These are phyloP conservation scores for Mortierella sp. DNA, from an alignment of 371 early-diverging fungal genomes.

Conservation along the genomic window DNA sequence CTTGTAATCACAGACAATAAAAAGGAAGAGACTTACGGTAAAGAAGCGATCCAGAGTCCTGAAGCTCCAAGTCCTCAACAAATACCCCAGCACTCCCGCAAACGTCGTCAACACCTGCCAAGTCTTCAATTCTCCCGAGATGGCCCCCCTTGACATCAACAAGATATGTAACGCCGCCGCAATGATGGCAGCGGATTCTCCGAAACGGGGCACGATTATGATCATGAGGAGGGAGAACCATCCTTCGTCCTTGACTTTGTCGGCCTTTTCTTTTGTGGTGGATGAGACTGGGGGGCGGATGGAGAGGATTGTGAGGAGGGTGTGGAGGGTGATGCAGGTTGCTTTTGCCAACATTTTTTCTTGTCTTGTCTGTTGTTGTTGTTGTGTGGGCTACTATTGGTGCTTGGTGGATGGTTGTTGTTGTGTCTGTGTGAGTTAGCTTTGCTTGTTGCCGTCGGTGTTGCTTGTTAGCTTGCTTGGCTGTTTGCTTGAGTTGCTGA, in stretches of 20 bases:
- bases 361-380: not conserved
- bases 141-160: conserved; percentile 28
- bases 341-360: conserved; percentile 36
- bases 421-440: not conserved
- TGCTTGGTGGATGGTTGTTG: not conserved
- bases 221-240: conserved; percentile 28
- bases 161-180: conserved; percentile 27
- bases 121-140: conserved; percentile 23
- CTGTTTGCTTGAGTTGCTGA: not conserved
- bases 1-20: not conserved
- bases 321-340: conserved; percentile 33
- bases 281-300: conserved; percentile 43
- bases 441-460: not conserved
- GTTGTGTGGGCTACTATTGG: not conserved
- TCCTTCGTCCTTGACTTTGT: conserved; percentile 52
- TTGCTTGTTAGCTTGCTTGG: not conserved
- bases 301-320: conserved; percentile 33
- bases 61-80: conserved; percentile 39
- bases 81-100: conserved; percentile 25
- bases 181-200: conserved; percentile 18
- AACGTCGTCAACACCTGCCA: conserved; percentile 36
- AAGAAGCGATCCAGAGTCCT: conserved; percentile 47
- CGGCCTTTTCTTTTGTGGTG: conserved; percentile 30
- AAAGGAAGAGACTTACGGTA: conserved; percentile 26
- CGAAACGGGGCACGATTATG: conserved; percentile 18